phyloP scores from a whole-genome alignment of 2,329 filamentous ascomycete species.

The Ophiocordyceps camponoti-floridani region DNA sequence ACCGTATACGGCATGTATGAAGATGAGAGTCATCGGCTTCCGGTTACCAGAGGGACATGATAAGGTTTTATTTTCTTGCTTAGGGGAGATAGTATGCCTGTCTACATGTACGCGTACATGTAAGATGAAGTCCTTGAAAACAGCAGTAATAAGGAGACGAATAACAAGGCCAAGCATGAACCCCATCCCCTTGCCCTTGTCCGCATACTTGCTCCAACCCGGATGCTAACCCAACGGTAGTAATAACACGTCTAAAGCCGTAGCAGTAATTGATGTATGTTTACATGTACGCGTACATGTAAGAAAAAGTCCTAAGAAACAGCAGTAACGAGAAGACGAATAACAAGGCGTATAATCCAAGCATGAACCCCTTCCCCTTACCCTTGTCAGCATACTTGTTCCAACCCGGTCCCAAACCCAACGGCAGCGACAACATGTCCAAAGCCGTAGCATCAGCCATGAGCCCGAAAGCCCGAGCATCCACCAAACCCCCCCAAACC shows the following conservation, averaged over 20 bases:
- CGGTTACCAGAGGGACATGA: background rate
- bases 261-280: too few species aligned
- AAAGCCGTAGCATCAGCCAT: background rate
- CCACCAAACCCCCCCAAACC: background rate
- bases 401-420: background rate
- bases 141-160: background rate
- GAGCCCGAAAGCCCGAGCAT: background rate
- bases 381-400: background rate
- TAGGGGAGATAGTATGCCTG: too few species aligned
- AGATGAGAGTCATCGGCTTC: background rate
- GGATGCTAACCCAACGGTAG: background rate
- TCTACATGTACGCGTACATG: too few species aligned
- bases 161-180: background rate
- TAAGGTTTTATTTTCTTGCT: background rate
- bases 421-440: background rate
- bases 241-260: background rate
- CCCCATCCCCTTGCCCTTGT: background rate
- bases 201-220: background rate
- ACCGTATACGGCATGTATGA: background rate
- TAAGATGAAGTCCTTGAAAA: too few species aligned
- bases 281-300: too few species aligned
- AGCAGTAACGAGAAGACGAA: background rate
- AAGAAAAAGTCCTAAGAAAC: too few species aligned
- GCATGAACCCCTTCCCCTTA: too few species aligned
- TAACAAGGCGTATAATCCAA: background rate